Evolutionary conservation across 306 rosid genomes (phyloP).

Genomic region (Gillenia trifoliata): DNA sequence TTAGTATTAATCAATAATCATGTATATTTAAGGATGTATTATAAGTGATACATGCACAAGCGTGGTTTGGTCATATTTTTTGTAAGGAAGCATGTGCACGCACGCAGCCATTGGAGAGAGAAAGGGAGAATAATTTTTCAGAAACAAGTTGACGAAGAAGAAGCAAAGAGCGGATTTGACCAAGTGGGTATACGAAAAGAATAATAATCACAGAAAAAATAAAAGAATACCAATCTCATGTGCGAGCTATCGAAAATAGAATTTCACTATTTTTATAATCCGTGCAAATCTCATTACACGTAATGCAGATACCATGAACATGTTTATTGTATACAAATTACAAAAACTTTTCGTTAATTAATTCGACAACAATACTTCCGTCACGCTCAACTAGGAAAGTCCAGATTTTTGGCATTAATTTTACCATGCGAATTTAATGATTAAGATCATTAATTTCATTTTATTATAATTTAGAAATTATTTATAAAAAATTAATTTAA

Average conservation of each 20-base stretch:
- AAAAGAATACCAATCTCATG: conserved; percentile 1
- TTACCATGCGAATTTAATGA: too few species aligned
- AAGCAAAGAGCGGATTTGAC: background rate
- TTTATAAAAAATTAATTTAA: too few species aligned
- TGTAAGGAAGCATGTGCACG: conserved; percentile 10
- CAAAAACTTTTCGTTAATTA: background rate
- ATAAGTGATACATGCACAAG: background rate
- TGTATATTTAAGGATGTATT: too few species aligned
- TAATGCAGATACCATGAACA: conserved; percentile 7
- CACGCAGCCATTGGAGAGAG: background rate
- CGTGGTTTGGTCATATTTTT: background rate
- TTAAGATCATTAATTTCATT: too few species aligned
- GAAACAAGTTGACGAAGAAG: background rate
- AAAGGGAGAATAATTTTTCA: background rate
- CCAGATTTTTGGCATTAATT: background rate
- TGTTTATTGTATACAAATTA: background rate
- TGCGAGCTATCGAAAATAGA: background rate
- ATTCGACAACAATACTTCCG: too few species aligned
- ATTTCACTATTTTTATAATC: conserved; percentile 13
- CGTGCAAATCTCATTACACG: conserved; percentile 10
- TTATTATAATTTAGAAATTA: too few species aligned
- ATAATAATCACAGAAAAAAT: background rate
- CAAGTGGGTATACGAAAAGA: conserved; percentile 9
- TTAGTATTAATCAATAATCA: too few species aligned
- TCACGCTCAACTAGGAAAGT: background rate